Evolutionary conservation across 306 rosid genomes (phyloP).

Genomic region (Lathyrus oleraceus): DNA sequence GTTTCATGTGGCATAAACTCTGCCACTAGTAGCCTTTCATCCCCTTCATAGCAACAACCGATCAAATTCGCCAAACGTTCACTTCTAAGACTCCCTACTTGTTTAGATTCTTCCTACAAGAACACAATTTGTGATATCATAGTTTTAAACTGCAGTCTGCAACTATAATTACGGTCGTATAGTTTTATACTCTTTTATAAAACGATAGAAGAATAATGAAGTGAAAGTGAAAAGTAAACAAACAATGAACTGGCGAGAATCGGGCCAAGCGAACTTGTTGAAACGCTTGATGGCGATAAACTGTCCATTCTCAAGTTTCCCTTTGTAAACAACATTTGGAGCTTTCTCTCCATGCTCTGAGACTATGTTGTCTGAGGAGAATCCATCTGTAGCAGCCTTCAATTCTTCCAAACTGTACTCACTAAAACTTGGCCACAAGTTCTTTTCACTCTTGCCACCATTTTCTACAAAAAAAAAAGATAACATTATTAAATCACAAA

Average conservation of each 20-base stretch:
- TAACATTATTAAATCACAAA: neutral
- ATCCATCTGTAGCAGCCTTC: conserved; percentile 67
- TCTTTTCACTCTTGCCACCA: conserved; percentile 61
- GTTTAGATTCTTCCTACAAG: conserved; percentile 75
- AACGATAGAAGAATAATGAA: neutral
- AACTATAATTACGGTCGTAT: neutral
- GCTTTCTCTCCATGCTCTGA: conserved; percentile 97
- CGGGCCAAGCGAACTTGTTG: conserved; percentile 96
- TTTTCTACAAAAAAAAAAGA: conserved; percentile 58
- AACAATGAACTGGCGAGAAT: conserved; percentile 88
- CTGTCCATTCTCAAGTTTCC: conserved; percentile 60
- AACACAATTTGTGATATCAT: conserved; percentile 13
- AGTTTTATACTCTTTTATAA: neutral
- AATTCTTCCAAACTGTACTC: conserved; percentile 80
- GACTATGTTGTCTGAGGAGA: conserved; percentile 76
- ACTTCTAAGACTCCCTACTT: conserved; percentile 79
- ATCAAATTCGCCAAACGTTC: conserved; percentile 83
- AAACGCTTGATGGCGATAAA: conserved; percentile 87
- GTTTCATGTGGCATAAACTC: conserved; percentile 92
- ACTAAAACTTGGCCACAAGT: conserved; percentile 57
- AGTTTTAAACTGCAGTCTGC: neutral
- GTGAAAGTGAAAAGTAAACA: conserved; percentile 31
- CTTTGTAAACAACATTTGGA: conserved; percentile 87
- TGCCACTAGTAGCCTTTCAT: conserved; percentile 82
- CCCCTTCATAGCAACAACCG: conserved; percentile 88